Evolutionary conservation across 768 basidiomycete genomes (phyloP), one percentile per base, ranked within the genome.

Genomic region (Calocera viscosa): DNA sequence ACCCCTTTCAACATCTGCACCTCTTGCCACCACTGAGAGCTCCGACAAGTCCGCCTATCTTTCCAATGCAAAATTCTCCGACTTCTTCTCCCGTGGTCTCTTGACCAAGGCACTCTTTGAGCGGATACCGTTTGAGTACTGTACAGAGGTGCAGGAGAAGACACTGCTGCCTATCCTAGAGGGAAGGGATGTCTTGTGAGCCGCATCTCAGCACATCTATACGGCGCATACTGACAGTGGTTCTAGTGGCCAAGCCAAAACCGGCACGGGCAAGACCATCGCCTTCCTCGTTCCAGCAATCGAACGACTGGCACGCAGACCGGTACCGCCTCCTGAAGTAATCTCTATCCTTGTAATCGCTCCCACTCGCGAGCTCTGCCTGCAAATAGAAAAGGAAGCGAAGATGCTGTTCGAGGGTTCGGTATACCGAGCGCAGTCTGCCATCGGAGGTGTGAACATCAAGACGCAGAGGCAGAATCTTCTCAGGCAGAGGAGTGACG

Each of bases 181-280:
- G n/a, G 71, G 70, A 3, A 65, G 66, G 14, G 74, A 75, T 65
- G 67, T 74, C 65, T 75, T 64, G 63, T 38, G 41, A 68, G 49
- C 38, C 38, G 17, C 32, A n/a, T 40, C 63, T 38, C 35, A n/a
- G 10, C 16, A 28, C 49, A 32, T 30, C 35, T 64, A 22, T 32
- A 26, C 35, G 28, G 32, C 24, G 26, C 33, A 63, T 22, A 19
- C 60, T 34, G 26, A 24, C 41, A n/a, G 28, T 28, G 63, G 12
- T 49, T 14, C 41, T 49, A 64, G 63, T 11, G 73, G 72, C 28
- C 72, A 76, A 69, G 74, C 74, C 40, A 74, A 75, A 66, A 86
- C 84, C 1, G 84, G 84, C 33, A 87, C 86, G 14, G 86, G 86
- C 75, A 77, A 78, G 76, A 80, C 79, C 26, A 67, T 79, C 8